phyloP scores from a whole-genome alignment of 2,329 filamentous ascomycete species.

The Colletotrichum sp. region DNA sequence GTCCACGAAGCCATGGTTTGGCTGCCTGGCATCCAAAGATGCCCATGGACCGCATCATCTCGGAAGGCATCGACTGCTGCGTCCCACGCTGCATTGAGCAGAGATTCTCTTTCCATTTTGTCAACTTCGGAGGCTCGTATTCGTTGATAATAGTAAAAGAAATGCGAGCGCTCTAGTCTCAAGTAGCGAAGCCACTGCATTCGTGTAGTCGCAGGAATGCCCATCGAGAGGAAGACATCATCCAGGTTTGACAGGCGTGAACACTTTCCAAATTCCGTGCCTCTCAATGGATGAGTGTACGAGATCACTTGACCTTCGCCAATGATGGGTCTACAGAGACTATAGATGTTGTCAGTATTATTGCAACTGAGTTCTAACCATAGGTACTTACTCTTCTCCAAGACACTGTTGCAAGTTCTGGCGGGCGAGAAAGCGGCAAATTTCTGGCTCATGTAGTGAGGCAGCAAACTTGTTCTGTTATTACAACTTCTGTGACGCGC shows the following conservation, averaged over 20 bases:
- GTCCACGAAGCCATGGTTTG: neutral
- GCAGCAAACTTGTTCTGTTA: neutral
- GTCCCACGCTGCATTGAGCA: neutral
- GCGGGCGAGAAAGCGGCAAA: neutral
- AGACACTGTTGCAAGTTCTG: neutral
- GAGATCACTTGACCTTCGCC: neutral
- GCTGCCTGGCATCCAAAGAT: neutral
- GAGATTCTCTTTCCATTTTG: neutral
- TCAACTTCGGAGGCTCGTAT: neutral
- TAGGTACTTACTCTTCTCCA: neutral
- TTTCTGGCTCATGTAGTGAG: neutral
- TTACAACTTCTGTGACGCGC: neutral
- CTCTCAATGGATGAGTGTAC: neutral
- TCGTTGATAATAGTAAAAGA: neutral
- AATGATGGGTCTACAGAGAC: neutral
- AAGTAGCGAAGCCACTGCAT: neutral
- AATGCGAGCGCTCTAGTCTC: neutral
- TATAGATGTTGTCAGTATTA: neutral
- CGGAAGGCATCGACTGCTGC: neutral
- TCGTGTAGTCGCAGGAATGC: neutral
- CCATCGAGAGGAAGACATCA: neutral
- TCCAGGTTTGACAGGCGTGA: neutral
- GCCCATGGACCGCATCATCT: too few species aligned
- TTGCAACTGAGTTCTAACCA: neutral
- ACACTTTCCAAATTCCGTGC: too few species aligned